These are phyloP conservation scores for Cyclotella sp. DNA, from an alignment of 108 stramenopile species.

Conservation along the genomic window DNA sequence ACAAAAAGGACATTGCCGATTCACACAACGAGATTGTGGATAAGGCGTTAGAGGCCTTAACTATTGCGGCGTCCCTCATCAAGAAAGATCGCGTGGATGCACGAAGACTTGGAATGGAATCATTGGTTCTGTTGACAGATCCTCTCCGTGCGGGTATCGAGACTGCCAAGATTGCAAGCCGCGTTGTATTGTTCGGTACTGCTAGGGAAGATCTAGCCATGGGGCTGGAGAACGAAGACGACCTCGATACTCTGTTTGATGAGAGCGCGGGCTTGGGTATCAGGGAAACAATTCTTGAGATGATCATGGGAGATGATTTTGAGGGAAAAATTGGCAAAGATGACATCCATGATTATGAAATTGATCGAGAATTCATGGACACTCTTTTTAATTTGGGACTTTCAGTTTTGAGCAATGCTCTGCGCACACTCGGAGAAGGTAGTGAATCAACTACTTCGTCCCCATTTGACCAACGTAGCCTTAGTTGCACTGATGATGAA, in stretches of 20 bases:
- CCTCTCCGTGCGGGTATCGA: conserved; percentile 73
- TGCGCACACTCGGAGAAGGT: conserved; percentile 68
- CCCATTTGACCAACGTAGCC: background rate
- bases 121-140: conserved; percentile 80
- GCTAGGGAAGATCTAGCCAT: conserved; percentile 51
- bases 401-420: conserved; percentile 82
- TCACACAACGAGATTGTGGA: conserved; percentile 71
- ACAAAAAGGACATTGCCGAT: conserved; percentile 15
- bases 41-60: conserved; percentile 70
- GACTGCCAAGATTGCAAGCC: conserved; percentile 83
- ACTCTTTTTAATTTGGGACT: conserved; percentile 83
- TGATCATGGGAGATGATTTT: conserved; percentile 78
- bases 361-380: conserved; percentile 69
- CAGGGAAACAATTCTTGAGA: conserved; percentile 75
- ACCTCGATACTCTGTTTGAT: conserved; percentile 62
- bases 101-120: conserved; percentile 77
- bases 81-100: conserved; percentile 92
- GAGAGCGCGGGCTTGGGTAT: conserved; percentile 83
- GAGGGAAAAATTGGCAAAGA: conserved; percentile 53
- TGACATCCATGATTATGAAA: conserved; percentile 37
- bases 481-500: conserved; percentile 26
- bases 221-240: conserved; percentile 55
- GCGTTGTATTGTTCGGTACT: conserved; percentile 78
- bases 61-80: conserved; percentile 82
- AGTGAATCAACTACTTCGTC: conserved; percentile 2